Conservation (phyloP, 768 basidiomycete genomes). For the Boletus edulis region DNA sequence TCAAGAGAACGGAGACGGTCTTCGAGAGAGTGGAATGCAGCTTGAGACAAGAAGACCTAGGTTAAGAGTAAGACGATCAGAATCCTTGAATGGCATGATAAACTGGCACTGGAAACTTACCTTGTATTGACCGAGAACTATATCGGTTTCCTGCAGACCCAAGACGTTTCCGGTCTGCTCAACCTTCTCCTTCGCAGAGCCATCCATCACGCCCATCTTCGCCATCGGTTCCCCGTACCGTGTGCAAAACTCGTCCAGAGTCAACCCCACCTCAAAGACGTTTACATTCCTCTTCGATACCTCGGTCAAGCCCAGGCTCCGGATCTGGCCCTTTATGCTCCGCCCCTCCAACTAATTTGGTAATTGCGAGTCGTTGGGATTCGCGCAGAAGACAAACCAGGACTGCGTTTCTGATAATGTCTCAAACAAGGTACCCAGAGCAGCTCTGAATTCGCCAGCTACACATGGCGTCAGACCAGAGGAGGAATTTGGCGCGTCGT, state of each 20-base stretch:
- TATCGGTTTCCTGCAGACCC: conserved; percentile 62
- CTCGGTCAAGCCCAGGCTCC: conserved; percentile 75
- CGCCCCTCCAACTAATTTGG: conserved; percentile 93
- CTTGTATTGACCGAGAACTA: conserved; percentile 82
- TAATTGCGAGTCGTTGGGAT: conserved; percentile 92
- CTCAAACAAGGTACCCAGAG: conserved; percentile 60
- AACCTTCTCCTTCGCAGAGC: conserved; percentile 54
- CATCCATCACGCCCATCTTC: conserved; percentile 55
- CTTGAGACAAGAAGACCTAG: conserved; percentile 87
- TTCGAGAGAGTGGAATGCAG: conserved; percentile 87
- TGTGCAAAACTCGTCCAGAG: conserved; percentile 80
- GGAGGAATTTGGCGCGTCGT: conserved; percentile 32
- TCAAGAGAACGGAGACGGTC: conserved; percentile 82
- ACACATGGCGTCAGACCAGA: conserved; percentile 55
- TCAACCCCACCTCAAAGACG: conserved; percentile 83
- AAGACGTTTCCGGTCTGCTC: conserved; percentile 57
- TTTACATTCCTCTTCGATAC: conserved; percentile 64
- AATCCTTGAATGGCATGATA: not conserved
- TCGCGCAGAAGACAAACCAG: conserved; percentile 92
- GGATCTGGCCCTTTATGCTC: conserved; percentile 88
- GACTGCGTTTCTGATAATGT: conserved; percentile 86
- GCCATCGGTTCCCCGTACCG: conserved; percentile 73
- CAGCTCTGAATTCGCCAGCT: conserved; percentile 68
- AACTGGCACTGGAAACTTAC: conserved; percentile 38
- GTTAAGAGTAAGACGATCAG: not conserved